phyloP scores from a whole-genome alignment of 2,329 filamentous ascomycete genomes.

The Aspergillus puulaauensis region DNA sequence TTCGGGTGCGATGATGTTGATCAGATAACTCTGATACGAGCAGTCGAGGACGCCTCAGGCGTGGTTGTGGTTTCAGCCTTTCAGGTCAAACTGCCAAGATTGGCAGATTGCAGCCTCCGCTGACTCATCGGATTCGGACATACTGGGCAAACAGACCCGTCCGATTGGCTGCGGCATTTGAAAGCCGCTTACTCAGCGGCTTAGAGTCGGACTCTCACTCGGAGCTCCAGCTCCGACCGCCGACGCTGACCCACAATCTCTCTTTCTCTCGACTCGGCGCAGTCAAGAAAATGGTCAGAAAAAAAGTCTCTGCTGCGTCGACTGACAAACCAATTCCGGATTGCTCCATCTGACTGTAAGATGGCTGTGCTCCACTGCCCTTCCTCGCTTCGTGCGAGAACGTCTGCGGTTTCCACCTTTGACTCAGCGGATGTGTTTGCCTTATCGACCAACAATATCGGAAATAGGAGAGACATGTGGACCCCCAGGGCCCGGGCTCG shows the following conservation, averaged over 20 bases:
- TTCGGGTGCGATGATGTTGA: not conserved
- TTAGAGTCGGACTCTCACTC: not conserved
- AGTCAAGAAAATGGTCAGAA: not conserved
- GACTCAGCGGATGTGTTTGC: slow-evolving; percentile 7
- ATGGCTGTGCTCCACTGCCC: not conserved
- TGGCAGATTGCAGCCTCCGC: not conserved
- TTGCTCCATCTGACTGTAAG: not conserved
- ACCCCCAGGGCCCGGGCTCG: slow-evolving; percentile 7
- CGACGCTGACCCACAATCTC: not conserved
- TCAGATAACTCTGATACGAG: not conserved
- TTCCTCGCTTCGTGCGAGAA: not conserved
- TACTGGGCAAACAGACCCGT: not conserved
- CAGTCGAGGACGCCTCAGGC: not conserved
- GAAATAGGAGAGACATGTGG: slow-evolving; percentile 8
- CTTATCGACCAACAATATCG: not conserved
- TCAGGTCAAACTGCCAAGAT: not conserved
- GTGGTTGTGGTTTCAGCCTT: not conserved
- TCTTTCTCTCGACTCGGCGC: not conserved
- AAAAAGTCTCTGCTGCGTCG: not conserved
- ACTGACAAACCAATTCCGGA: not conserved
- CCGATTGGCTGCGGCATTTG: not conserved
- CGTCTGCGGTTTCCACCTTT: not conserved
- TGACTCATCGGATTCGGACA: not conserved
- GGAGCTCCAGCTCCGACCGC: not conserved
- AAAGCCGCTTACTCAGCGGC: not conserved